Evolutionary conservation across 805 yeast genomes (phyloP).

Genomic region (Ogataea trehalophila): DNA sequence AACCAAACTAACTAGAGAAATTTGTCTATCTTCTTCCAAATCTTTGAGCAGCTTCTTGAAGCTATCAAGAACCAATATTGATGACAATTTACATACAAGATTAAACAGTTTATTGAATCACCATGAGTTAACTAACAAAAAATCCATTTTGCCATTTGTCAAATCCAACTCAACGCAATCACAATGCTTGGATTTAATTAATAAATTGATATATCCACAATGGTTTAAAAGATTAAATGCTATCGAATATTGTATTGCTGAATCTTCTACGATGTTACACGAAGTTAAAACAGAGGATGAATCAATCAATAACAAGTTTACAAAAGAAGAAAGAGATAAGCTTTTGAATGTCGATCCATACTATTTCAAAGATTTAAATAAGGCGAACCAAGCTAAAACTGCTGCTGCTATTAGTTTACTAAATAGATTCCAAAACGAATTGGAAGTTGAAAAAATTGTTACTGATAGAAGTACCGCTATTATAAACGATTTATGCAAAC

Average conservation of each 20-base stretch:
- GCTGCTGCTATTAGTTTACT: constrained; percentile 25
- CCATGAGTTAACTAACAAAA: constrained; percentile 16
- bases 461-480: constrained; percentile 31
- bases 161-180: constrained; percentile 7
- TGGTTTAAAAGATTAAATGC: constrained; percentile 41
- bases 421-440: constrained; percentile 37
- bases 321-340: constrained; percentile 17
- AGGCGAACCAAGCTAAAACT: constrained; percentile 27
- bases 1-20: constrained; percentile 14
- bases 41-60: constrained; percentile 34
- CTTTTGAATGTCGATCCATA: constrained; percentile 45
- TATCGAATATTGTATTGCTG: constrained; percentile 38
- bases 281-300: constrained; percentile 26
- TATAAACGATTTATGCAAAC: constrained; percentile 32
- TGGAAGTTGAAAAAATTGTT: constrained; percentile 37
- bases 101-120: constrained; percentile 36
- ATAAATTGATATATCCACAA: constrained; percentile 36
- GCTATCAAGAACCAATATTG: constrained; percentile 34
- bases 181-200: constrained; percentile 34
- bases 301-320: constrained; percentile 6
- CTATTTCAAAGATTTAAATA: constrained; percentile 36
- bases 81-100: constrained; percentile 42
- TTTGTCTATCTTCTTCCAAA: constrained; percentile 30
- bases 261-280: constrained; percentile 25
- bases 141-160: constrained; percentile 19